Evolutionary conservation across 768 basidiomycete species (phyloP).

Genomic region (Boletellus ananas): DNA sequence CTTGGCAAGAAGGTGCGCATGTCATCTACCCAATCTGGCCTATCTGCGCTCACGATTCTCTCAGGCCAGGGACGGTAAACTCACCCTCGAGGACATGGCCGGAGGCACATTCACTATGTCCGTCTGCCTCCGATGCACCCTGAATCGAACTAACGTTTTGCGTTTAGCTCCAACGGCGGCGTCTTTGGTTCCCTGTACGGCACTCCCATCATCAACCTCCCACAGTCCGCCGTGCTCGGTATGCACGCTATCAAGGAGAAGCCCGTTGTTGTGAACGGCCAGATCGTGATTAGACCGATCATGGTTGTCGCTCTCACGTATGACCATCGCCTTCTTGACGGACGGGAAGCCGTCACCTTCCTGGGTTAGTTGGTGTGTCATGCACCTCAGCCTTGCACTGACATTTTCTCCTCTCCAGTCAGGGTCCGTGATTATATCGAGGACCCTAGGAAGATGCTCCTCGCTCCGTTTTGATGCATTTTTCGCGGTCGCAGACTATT

Average conservation of each 20-base stretch:
- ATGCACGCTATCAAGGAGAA: constrained; percentile 96
- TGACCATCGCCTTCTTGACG: constrained; percentile 93
- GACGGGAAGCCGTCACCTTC: constrained; percentile 96
- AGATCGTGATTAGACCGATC: constrained; percentile 95
- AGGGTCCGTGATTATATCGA: constrained; percentile 92
- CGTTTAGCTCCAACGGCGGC: constrained; percentile 87
- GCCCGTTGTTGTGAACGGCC: constrained; percentile 86
- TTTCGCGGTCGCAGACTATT: neutral
- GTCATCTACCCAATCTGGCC: neutral
- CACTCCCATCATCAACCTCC: constrained; percentile 98
- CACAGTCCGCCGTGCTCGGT: constrained; percentile 90
- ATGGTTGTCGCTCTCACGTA: constrained; percentile 95
- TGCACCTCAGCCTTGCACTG: neutral
- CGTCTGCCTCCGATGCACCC: constrained; percentile 26
- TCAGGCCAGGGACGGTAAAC: constrained; percentile 84
- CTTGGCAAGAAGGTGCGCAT: constrained; percentile 79
- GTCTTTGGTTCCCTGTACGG: constrained; percentile 97
- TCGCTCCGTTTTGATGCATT: constrained; percentile 34
- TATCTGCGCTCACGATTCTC: constrained; percentile 6
- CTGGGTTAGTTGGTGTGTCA: constrained; percentile 58
- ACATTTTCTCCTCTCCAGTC: constrained; percentile 42
- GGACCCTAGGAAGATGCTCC: constrained; percentile 89
- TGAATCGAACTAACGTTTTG: neutral
- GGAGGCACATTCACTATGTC: constrained; percentile 99
- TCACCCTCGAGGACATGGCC: constrained; percentile 97